Evolutionary conservation across 768 basidiomycete genomes (phyloP), one percentile per base, ranked within the genome.

Genomic region (Suillus hirtellus): DNA sequence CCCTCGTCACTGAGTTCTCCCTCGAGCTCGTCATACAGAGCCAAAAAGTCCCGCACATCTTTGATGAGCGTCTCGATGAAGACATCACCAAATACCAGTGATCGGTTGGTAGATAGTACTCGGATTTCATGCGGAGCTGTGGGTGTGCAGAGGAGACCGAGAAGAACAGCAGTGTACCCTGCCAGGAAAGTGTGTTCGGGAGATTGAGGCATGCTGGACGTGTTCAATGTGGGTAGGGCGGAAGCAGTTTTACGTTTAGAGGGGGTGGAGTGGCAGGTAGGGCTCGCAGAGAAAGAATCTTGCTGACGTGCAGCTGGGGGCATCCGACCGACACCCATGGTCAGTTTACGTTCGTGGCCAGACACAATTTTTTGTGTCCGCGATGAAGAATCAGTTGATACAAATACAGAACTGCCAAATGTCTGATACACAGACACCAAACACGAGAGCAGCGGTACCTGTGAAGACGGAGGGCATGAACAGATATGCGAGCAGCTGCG

Each of bases 121-220:
- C 15, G 61, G 21, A 64, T 75, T 76, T 60, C 78, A 81, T n/a
- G 63, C 55, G 9, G 71, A 49, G 31, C 73, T 71, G 44, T 74
- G 69, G 44, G 74, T 73, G 59, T 79, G 76, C 43, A 85, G 74
- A 58, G 38, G 6, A 86, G 70, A 10, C 83, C 91, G 55, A 95
- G 82, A 5, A 95, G 82, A 8, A 94, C 84, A 0, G 92, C 86
- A 4, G 91, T 82, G 69, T 93, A 92, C 1, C 89, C 89, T 17
- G 84, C 83, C 8, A 94, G 79, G 66, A 90, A 87, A 14, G 79
- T 78, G 42, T 76, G 72, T 65, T 85, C 82, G 5, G 78, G 71
- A 17, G 53, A 61, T 63, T 53, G 61, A 58, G 14, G 70, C 65
- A 59, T 83, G 78, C 43, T 79, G 76, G 3, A 71, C 65, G 69